Percentiles rank a stretch among this genome's conserved stretches.
phyloP scores from a whole-genome alignment of 2,329 filamentous ascomycete genomes.

The Calonectria pseudoreteaudii region DNA sequence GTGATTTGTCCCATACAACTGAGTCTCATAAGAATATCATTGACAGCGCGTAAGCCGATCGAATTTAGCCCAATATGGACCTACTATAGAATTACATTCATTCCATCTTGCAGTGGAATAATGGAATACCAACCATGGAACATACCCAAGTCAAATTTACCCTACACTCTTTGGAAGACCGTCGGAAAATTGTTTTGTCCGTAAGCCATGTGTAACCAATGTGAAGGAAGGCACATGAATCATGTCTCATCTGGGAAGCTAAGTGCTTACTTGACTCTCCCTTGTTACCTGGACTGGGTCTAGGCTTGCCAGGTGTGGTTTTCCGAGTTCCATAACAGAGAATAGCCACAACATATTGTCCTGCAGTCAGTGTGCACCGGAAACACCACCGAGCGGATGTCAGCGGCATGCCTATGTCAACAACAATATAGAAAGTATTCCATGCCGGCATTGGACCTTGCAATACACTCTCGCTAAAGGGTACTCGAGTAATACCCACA shows the following conservation, averaged over 20 bases:
- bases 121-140: neutral
- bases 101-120: too few relatives aligned
- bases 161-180: neutral
- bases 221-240: neutral
- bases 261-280: neutral
- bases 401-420: neutral
- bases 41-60: neutral
- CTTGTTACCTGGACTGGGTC: neutral
- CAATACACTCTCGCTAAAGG: neutral
- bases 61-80: neutral
- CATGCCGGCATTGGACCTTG: too few relatives aligned
- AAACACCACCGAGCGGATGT: neutral
- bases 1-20: neutral
- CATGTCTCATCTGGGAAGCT: neutral
- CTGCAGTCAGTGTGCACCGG: neutral
- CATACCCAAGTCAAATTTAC: neutral
- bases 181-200: neutral
- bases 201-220: neutral
- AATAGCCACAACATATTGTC: neutral
- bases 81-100: neutral
- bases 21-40: neutral
- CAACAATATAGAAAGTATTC: neutral
- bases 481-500: neutral
- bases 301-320: neutral
- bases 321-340: neutral